These are phyloP conservation scores for Penicillium sp. DNA, from an alignment of 2,329 filamentous ascomycete genomes.

Conservation along the genomic window DNA sequence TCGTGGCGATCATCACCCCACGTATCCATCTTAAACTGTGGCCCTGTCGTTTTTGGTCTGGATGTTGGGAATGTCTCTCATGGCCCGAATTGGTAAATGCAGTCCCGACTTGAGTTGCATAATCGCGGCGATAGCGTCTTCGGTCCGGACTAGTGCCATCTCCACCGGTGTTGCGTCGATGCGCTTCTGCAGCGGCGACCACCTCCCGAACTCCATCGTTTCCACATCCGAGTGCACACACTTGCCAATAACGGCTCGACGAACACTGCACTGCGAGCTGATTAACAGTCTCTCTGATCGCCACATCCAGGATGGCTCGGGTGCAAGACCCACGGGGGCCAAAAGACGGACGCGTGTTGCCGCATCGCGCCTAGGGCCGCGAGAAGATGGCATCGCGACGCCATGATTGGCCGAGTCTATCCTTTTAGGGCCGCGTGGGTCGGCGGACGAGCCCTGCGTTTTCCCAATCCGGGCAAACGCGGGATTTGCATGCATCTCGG, in stretches of 20 bases:
- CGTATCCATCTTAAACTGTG: neutral
- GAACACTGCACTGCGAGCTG: neutral
- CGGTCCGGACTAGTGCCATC: no score
- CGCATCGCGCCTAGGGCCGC: slow-evolving; percentile 8
- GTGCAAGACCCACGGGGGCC: neutral
- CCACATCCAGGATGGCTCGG: neutral
- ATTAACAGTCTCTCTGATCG: neutral
- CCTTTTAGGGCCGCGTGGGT: slow-evolving; percentile 7
- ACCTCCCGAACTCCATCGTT: no score
- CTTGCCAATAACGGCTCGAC: neutral
- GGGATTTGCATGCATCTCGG: neutral
- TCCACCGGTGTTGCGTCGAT: neutral
- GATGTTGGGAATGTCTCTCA: neutral
- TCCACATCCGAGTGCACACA: no score
- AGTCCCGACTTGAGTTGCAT: slow-evolving; percentile 6
- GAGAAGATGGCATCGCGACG: neutral
- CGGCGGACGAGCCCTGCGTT: slow-evolving; percentile 18
- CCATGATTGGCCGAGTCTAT: slow-evolving; percentile 4
- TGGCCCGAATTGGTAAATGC: slow-evolving; percentile 15
- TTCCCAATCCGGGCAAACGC: slow-evolving; percentile 17
- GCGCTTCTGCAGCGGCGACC: no score
- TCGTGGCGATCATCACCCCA: no score
- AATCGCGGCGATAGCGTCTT: no score
- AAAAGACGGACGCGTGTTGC: slow-evolving; percentile 9
- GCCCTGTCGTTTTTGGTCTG: neutral